These are phyloP conservation scores for Lodderomyces oxycetoniae DNA, from an alignment of 1,139 yeast genomes.

Conservation along the genomic window DNA sequence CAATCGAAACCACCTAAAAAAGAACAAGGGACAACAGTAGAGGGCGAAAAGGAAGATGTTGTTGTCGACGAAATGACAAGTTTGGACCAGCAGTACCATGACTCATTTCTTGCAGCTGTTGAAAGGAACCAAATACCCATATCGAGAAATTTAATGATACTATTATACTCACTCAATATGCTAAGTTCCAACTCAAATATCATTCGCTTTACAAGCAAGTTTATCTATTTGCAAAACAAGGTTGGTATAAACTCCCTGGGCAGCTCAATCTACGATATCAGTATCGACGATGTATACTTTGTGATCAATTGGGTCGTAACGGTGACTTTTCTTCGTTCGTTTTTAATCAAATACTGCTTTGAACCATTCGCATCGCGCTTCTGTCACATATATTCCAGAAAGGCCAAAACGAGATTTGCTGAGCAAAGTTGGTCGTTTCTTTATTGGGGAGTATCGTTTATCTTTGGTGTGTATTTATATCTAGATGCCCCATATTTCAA, in stretches of 20 bases:
- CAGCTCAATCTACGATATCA: slow-evolving; percentile 46
- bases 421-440: slow-evolving; percentile 81
- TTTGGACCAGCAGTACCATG: slow-evolving; percentile 15
- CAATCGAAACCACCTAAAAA: neutral
- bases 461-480: slow-evolving; percentile 56
- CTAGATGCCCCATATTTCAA: slow-evolving; percentile 55
- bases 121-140: slow-evolving; percentile 40
- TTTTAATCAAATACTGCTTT: slow-evolving; percentile 53
- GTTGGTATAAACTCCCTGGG: slow-evolving; percentile 17
- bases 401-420: slow-evolving; percentile 63
- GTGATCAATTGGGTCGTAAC: slow-evolving; percentile 53
- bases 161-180: slow-evolving; percentile 26
- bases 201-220: slow-evolving; percentile 35
- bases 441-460: slow-evolving; percentile 57
- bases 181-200: slow-evolving; percentile 16
- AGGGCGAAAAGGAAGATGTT: neutral
- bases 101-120: slow-evolving; percentile 26
- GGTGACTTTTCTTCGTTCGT: slow-evolving; percentile 56
- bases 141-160: slow-evolving; percentile 26
- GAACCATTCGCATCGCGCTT: slow-evolving; percentile 51
- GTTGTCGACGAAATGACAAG: neutral
- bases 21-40: neutral
- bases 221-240: slow-evolving; percentile 46
- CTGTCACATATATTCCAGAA: slow-evolving; percentile 44
- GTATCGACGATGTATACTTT: slow-evolving; percentile 51